Evolutionary conservation across 805 yeast genomes (phyloP), one percentile per base, ranked within the genome.

Genomic region (Candida odintsovae): DNA sequence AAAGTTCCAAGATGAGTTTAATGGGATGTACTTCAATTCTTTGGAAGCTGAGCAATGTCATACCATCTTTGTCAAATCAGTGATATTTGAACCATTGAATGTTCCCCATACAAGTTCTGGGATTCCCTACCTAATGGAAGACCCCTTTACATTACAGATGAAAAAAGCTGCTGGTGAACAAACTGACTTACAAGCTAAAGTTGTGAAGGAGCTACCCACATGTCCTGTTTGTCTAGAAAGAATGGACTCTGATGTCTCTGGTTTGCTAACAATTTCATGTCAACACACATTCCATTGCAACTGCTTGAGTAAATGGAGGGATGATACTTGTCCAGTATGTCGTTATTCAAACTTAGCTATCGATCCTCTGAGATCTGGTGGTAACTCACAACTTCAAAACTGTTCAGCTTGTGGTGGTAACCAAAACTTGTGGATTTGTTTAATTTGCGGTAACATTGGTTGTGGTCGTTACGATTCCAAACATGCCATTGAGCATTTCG

Each of bases 181-280:
- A 11, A 43, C 25, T 16, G 50, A 40, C 39, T 53, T 58, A 9
- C 46, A 50, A 3, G 54, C 63, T 29, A 57, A 65, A 12, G 61
- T 39, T 31, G 57, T 68, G 5, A 65, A 74, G 8, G 97, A 90
- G 61, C 70, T 90, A 26, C 96, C 97, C 0, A 86, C 94, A 0
- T 90, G 97, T 59, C 97, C 97, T 0, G 97, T 90, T 0, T 90
- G 97, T 59, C 68, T 90, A 16, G 97, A 90, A 56, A 70, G 95
- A 49, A 82, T 90, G 83, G 97, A 90, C 59, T 72, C 90, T 1
- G 78, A 77, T 20, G 70, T 85, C 4, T 81, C 95, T 0, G 97
- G 97, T 0, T 69, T 90, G 11, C 67, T 89, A 6, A 90, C 97
- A 0, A 90, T 87, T 29, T 90, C 94, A 2, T 90, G 97, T 52